Base-by-base conservation (phyloP, 371 early-diverging fungal genomes). In the Modicella reniformis region DNA sequence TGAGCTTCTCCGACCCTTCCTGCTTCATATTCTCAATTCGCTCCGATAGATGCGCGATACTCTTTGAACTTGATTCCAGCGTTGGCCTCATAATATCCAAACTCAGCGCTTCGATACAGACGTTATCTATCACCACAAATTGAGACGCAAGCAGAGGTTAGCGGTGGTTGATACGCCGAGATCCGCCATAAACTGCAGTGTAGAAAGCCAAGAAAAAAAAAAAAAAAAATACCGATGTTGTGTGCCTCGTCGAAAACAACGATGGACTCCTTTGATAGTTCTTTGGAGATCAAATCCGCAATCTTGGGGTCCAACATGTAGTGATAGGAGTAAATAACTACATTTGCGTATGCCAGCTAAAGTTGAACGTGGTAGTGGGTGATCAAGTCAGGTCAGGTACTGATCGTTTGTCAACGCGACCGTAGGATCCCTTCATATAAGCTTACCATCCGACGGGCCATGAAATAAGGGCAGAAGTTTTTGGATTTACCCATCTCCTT, bases 221-320 rank as follows among this genome's bases (percentile, higher is more conserved):
- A 15, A 23, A 23, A 41, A 9, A 1, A 13, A 65, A n/a, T 86
- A 91, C 96, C 98, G 64, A 99, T 99, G 80, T 99, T 99, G 85
- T 99, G 99, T 3, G 99, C 99, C 80, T 99, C 99, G 84, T 99
- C 99, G 88, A 99, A 99, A 4, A 99, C 96, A 7, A 99, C 95
- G 61, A 99, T 97, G 60, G 92, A 89, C 65, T 99, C 95, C 77
- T 92, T 93, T n/a, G 94, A 90, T 30, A 99, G 68, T 66, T 98
- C 96, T 82, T 92, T 93, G 0, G 96, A 96, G 9, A 99, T 95
- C 53, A 99, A 82, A 37, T 98, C 97, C 15, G 98, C 98, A 8
- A 99, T 98, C 84, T 97, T 96, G 21, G 99, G 99, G 83, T 99
- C 99, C 59, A 99, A 85, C 85, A 99, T 90, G 81, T 99, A 99